Evolutionary conservation across 495 filamentous ascomycete genomes (phyloP), one percentile per base, ranked within the genome.

Genomic region (Penicillium ucsense): DNA sequence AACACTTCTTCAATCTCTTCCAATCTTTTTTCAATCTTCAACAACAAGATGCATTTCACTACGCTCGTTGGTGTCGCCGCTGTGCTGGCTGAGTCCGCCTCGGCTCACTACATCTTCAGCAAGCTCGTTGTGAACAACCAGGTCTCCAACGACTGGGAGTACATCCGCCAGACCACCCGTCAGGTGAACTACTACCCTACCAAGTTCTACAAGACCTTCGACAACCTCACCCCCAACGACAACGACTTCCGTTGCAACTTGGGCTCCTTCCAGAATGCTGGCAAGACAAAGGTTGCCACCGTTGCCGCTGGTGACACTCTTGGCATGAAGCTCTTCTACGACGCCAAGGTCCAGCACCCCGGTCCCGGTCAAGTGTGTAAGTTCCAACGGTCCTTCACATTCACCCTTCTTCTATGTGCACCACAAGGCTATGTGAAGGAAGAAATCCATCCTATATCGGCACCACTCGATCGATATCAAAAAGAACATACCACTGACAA

Each of bases 291-390:
- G 11, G 51, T 54, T n/a, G 55, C 55, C 6, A 46, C 52, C 10
- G 52, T 58, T 32, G 49, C 43, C 27, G 55, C 55, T 34, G 55
- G 55, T 20, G 51, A 54, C 35, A 58, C 41, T 8, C 49, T 58
- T 45, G 55, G 32, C 31, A 58, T 58, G 55, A 58, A 54, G 55
- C 46, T 58, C 0, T 52, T 52, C 27, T 54, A 54, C 27, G 55
- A 52, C 38, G 46, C 7, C n/a, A 45, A 1, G 4, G 52, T 58
- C 33, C 38, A 38, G 8, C 55, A 58, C 33, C 55, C 55, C 34
- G 55, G 56, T 1, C 56, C 52, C 9, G 47, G 49, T 35, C 56
- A 59, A 56, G 53, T 57, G 42, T 57, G 54, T 57, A 57, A 3
- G 54, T 35, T 36, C 60, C 68, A 46, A 62, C 5, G 1, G 3